Evolutionary conservation across 139 green algal species (phyloP), one percentile per base, ranked within the genome.

Genomic region (Haematococcus lacustris): DNA sequence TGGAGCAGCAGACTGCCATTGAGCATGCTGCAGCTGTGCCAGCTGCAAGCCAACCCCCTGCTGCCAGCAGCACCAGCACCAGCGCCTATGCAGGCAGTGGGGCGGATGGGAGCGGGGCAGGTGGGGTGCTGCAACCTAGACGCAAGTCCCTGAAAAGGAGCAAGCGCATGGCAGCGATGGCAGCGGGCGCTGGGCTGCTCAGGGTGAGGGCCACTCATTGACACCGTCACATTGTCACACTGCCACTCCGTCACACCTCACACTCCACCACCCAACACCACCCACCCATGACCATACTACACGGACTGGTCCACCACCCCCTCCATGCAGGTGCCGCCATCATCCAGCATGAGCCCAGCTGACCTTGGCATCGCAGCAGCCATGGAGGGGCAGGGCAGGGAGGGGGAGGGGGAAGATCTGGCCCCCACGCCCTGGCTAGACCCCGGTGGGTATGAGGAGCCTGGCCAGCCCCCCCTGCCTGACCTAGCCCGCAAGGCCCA

Each of bases 131-230:
- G 43, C 9, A 9, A 17, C 43, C 43, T 9, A 53, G 43, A 17
- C 9, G 17, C 9, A 69, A 51, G 63, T 13, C 32, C 37, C 35
- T 69, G 35, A 21, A 26, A 2, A 69, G 51, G 63, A 51, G 35
- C 4, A 69, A 69, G 63, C 63, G 63, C 35, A 69, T 69, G 63
- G 38, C 63, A 30, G 63, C 63, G 37, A 69, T 69, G 63, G 63
- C 63, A 3, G 63, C 63, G 3, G 63, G 37, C 37, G 63, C 63
- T 3, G 63, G 63, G 21, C 35, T 69, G 63, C 63, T 69, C 2
- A 21, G 63, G 63, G 63, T 69, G 63, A 32, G 53, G 53, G 43
- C 43, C 9, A 53, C 13, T 7, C 33, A 26, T 7, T 9, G 4
- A 35, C 13, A 64, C 21, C 4, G 26, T 64, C 53, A 30, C 53